phyloP scores from a whole-genome alignment of 202 grass and related monocot genomes.

The Digitaria exilis region DNA sequence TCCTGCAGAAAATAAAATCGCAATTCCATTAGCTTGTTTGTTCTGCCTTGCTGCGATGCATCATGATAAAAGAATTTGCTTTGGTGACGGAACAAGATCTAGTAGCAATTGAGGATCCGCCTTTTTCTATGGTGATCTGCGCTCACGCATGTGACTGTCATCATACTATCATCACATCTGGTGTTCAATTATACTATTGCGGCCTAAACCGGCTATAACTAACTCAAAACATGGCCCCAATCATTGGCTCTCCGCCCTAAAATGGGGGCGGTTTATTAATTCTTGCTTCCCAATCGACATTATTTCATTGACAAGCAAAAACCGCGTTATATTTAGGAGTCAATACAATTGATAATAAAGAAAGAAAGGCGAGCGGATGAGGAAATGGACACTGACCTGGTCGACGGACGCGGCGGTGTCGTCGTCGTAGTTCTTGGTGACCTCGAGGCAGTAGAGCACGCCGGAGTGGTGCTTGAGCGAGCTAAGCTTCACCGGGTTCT shows the following conservation, averaged over 20 bases:
- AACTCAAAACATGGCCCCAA: slow-evolving; percentile 35
- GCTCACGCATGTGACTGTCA: slow-evolving; percentile 6
- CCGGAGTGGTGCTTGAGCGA: slow-evolving; percentile 60
- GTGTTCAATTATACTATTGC: not conserved
- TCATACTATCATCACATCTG: not conserved
- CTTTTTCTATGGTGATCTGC: not conserved
- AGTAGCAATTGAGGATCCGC: slow-evolving; percentile 34
- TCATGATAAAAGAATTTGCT: slow-evolving; percentile 13
- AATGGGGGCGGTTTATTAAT: slow-evolving; percentile 11
- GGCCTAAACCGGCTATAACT: slow-evolving; percentile 18
- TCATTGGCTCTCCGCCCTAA: slow-evolving; percentile 51
- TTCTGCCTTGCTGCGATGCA: not conserved
- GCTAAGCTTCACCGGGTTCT: slow-evolving; percentile 86
- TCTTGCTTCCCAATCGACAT: not conserved
- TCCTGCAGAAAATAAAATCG: slow-evolving; percentile 44
- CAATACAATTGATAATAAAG: not conserved
- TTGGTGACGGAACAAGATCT: slow-evolving; percentile 39
- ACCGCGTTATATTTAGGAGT: not conserved
- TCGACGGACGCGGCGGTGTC: slow-evolving; percentile 59
- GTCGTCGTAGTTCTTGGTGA: slow-evolving; percentile 91
- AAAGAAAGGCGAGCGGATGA: slow-evolving; percentile 37
- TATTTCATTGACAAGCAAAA: not conserved
- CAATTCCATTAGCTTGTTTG: not conserved
- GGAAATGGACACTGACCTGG: slow-evolving; percentile 44
- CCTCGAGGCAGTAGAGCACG: slow-evolving; percentile 91